Evolutionary conservation across 2,329 filamentous ascomycete genomes (phyloP).

Genomic region (Clonostachys solani): DNA sequence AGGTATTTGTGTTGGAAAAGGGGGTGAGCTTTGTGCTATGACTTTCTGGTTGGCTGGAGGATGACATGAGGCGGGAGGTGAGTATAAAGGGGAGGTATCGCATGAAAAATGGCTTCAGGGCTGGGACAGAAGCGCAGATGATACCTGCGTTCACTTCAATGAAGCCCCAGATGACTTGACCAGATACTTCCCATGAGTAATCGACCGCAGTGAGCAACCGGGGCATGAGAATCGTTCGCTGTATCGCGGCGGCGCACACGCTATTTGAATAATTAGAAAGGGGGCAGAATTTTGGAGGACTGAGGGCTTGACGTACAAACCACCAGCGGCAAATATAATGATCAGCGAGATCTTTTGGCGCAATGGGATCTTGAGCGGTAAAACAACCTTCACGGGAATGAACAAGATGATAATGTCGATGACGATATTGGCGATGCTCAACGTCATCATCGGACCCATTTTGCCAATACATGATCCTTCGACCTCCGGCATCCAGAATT

Average conservation of each 20-base stretch:
- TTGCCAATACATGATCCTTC: constrained; percentile 32
- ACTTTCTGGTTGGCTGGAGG: no score
- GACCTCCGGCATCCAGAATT: constrained; percentile 32
- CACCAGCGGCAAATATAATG: constrained; percentile 31
- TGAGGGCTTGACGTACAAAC: constrained; percentile 10
- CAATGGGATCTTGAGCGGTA: constrained; percentile 38
- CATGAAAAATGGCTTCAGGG: constrained; percentile 42
- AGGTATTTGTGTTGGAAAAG: no score
- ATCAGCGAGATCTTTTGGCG: constrained; percentile 46
- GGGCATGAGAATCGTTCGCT: constrained; percentile 16
- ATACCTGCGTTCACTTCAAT: constrained; percentile 47
- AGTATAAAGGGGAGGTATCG: constrained; percentile 20
- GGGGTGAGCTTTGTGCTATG: no score
- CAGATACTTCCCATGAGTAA: constrained; percentile 17
- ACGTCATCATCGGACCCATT: constrained; percentile 18
- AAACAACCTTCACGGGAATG: constrained; percentile 37
- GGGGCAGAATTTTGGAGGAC: no score
- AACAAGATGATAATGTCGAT: constrained; percentile 39
- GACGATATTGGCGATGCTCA: constrained; percentile 31
- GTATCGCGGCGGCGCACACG: constrained; percentile 19
- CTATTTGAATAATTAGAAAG: constrained; percentile 1
- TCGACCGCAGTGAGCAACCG: constrained; percentile 12
- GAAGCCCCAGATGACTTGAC: constrained; percentile 32
- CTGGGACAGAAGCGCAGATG: constrained; percentile 41
- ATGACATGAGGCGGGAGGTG: constrained; percentile 1